Evolutionary conservation across 306 rosid genomes (phyloP).

Genomic region (Cicer arietinum): DNA sequence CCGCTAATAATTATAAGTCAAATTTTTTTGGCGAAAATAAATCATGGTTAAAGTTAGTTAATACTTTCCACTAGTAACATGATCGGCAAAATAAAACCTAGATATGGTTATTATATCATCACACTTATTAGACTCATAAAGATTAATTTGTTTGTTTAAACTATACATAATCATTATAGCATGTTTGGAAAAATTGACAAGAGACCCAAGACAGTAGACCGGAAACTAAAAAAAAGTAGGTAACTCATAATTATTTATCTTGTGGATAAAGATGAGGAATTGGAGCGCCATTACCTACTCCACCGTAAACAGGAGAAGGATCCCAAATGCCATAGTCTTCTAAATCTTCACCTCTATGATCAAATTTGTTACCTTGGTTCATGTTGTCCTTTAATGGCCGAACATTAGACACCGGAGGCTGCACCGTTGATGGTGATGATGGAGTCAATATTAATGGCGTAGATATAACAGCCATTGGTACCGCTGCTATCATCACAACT

Average conservation of each 20-base stretch:
- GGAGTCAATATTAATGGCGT: not conserved
- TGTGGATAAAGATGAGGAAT: constrained; percentile 67
- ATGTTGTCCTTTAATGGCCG: not conserved
- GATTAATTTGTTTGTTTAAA: no score
- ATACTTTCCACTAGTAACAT: no score
- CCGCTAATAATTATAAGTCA: no score
- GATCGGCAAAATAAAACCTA: no score
- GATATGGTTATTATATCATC: no score
- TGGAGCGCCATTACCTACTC: constrained; percentile 53
- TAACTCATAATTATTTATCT: constrained; percentile 1
- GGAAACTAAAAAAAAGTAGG: not conserved
- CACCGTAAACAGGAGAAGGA: constrained; percentile 55
- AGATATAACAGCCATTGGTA: no score
- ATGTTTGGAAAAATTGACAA: no score
- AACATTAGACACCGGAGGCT: not conserved
- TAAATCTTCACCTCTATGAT: not conserved
- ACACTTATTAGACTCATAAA: no score
- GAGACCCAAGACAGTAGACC: not conserved
- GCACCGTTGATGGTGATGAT: not conserved
- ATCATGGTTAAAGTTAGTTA: no score
- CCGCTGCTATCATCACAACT: constrained; percentile 30
- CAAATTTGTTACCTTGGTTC: not conserved
- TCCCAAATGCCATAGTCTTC: constrained; percentile 56
- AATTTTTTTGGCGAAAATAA: no score
- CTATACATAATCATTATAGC: not conserved